Evolutionary conservation across 2,329 filamentous ascomycete genomes (phyloP), one percentile per base, ranked within the genome.

Genomic region (Gaeumannomyces sp.): DNA sequence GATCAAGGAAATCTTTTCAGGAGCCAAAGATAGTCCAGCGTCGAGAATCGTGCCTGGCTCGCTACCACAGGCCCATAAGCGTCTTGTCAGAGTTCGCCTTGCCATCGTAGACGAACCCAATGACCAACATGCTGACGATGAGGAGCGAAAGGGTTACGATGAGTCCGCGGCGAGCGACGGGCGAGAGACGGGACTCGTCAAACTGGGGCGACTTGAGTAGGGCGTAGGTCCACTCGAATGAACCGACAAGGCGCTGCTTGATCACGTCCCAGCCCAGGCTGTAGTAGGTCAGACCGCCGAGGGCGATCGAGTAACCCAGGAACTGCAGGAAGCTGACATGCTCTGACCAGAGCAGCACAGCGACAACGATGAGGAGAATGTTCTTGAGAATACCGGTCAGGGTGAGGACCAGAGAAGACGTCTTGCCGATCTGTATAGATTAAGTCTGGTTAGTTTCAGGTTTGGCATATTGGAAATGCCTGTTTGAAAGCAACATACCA

Each of bases 341-440:
- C 65, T 91, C 92, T 70, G 84, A 81, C 88, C 91, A 95, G 74
- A 94, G 88, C 72, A 91, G 75, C 77, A 95, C 89, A 64, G 90
- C 92, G 66, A 87, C 83, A 67, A 84, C 80, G 68, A 96, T 91
- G 64, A 96, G 87, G 66, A 96, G 85, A 67, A 96, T 93, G 76
- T 93, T 91, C 79, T 96, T 96, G 72, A 95, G 85, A 69, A 96
- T 92, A 75, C 92, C 91, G 66, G 89, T 93, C 29, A 96, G 85
- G 45, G 91, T 93, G 79, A 96, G 89, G 71, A 93, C 91, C 63
- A 96, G 85, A 65, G 90, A 90, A 2, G 92, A 96, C 10, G 92
- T 96, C 78, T 91, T 93, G 74, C 92, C 91, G 72, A 96, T 96
- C 90, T 94, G 71, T 29, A 25, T 5, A 7, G 16, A 11, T 45